Conservation (phyloP, 2,329 filamentous ascomycete species). For the Pseudophaeomoniella oleicola region DNA sequence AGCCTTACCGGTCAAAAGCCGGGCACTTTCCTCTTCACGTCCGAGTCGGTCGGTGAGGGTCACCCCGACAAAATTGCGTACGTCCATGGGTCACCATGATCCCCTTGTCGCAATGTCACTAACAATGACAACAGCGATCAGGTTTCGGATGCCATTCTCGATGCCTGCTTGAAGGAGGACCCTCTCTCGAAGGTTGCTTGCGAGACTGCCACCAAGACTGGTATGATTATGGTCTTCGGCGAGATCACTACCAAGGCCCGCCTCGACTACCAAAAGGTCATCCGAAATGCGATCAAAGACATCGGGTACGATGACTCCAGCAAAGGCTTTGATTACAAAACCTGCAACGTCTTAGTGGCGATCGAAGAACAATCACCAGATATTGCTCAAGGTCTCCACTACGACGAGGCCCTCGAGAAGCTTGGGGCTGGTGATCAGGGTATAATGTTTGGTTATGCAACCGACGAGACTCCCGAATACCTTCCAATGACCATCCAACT, state of each 20-base stretch:
- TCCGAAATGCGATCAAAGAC: constrained; percentile 89
- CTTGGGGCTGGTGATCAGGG: constrained; percentile 98
- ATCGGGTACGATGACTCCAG: constrained; percentile 94
- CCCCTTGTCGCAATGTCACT: too few species aligned
- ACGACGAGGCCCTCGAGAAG: constrained; percentile 93
- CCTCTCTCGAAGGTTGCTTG: constrained; percentile 97
- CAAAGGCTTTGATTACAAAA: constrained; percentile 99
- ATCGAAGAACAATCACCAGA: constrained; percentile 99
- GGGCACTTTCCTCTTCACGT: constrained; percentile 77
- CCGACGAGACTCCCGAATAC: constrained; percentile 95
- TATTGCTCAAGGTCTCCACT: constrained; percentile 97
- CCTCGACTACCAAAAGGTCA: constrained; percentile 96
- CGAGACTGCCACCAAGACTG: constrained; percentile 97
- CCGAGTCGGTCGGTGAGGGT: constrained; percentile 77
- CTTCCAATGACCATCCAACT: constrained; percentile 88
- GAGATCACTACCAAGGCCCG: constrained; percentile 96
- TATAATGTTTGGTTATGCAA: constrained; percentile 99
- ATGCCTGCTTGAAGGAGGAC: constrained; percentile 89
- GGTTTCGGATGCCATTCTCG: constrained; percentile 95
- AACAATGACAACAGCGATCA: constrained; percentile 58
- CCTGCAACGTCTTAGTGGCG: constrained; percentile 92
- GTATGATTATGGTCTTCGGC: constrained; percentile 95
- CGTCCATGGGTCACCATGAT: too few species aligned
- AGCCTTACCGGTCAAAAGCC: constrained; percentile 37
- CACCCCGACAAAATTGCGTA: constrained; percentile 92